Base-by-base conservation (phyloP, 2,329 filamentous ascomycete species). In the Aschersonia sp. region DNA sequence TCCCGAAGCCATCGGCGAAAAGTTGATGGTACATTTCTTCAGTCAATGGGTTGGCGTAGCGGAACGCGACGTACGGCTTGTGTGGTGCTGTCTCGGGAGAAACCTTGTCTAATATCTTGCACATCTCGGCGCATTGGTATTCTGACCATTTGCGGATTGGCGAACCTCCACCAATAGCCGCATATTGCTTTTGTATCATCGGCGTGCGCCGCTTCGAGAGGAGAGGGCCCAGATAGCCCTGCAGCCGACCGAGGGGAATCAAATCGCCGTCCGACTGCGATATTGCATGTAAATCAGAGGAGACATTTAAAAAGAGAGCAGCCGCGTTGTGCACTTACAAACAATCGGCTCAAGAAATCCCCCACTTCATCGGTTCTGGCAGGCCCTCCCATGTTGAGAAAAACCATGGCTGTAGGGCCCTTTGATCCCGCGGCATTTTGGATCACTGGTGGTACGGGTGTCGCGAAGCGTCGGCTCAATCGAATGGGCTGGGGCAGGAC, bases 71-170 rank as follows among this genome's bases (percentile, higher is more conserved):
- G 59, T 98, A 98, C 7, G 92, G 92, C 64, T 92, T 95, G 63
- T 98, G 92, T 5, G 92, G 92, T 4, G 92, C 92, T 1, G 89
- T 95, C 61, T 94, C 84, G 5, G 92, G 92, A 2, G 84, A 94
- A 51, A 87, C 84, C 56, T 83, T 77, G 72, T 98, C 92, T 46
- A 98, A 74, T 46, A 97, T 77, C 72, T 95, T 95, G 77, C 92
- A 98, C 87, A 97, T 95, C 67, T 97, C 89, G 50, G 75, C 74
- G 50, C 81, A 88, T 65, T 98, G 92, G 60, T 92, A 82, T 66
- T 98, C 92, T 30, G 89, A 94, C 94, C 94, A 98, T 65, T 94
- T 94, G 55, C 90, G 82, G 62, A 98, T 98, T 2, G 92, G 92
- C 22, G 89, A 97, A n/a, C 92, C 92, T 52, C 92, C 92, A 50